These are phyloP conservation scores for Nicotiana sylvestris DNA, from an alignment of 257 asterid species.

Conservation along the genomic window DNA sequence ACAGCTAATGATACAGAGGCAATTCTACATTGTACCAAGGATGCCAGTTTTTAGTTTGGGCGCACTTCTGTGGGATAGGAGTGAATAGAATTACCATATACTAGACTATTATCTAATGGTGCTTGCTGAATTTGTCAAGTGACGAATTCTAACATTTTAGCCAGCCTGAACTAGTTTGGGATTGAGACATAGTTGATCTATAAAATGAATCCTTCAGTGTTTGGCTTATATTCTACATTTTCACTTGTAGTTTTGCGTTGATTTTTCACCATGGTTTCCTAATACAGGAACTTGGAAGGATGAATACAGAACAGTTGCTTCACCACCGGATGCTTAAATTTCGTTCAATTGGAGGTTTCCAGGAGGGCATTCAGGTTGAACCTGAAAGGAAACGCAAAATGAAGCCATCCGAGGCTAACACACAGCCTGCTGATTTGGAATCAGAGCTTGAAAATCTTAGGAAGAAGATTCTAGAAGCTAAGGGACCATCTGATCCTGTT, in stretches of 20 bases:
- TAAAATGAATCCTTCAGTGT: not conserved
- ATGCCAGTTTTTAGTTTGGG: no score
- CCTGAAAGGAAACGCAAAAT: conserved; percentile 53
- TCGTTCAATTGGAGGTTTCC: conserved; percentile 63
- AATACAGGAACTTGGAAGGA: conserved; percentile 60
- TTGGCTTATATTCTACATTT: not conserved
- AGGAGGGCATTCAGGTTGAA: conserved; percentile 62
- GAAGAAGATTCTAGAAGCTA: conserved; percentile 46
- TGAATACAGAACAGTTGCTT: conserved; percentile 62
- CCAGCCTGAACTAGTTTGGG: no score
- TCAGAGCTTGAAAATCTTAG: conserved; percentile 63
- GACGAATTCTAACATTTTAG: not conserved
- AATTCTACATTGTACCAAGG: no score
- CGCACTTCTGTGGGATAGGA: not conserved
- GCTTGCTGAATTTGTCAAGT: not conserved
- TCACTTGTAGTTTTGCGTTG: not conserved
- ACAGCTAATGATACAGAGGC: no score
- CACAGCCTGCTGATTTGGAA: conserved; percentile 40
- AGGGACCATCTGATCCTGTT: conserved; percentile 33
- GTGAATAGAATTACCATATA: not conserved
- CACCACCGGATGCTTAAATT: conserved; percentile 67
- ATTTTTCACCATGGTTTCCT: not conserved
- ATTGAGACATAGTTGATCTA: not conserved
- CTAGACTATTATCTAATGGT: not conserved
- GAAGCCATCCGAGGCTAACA: conserved; percentile 39